Evolutionary conservation across 768 basidiomycete genomes (phyloP).

Genomic region (Candolleomyces efflorescens): DNA sequence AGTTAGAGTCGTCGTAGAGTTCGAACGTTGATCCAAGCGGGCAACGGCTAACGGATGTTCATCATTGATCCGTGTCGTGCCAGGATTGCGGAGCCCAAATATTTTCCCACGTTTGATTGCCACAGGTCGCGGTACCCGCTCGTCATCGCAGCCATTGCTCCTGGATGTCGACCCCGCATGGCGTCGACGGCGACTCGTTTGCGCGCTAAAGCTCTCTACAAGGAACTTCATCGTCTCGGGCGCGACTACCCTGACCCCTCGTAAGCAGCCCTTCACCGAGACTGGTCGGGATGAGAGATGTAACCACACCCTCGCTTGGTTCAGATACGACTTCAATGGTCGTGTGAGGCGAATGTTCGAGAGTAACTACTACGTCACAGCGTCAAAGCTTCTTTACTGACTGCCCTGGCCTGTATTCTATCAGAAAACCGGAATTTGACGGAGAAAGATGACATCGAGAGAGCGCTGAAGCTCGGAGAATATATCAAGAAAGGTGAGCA

Average conservation of each 20-base stretch:
- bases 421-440: slow-evolving; percentile 66
- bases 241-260: slow-evolving; percentile 79
- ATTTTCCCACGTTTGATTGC: too few species aligned
- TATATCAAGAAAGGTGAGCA: slow-evolving; percentile 80
- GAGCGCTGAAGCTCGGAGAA: slow-evolving; percentile 68
- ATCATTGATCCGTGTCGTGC: too few species aligned
- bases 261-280: slow-evolving; percentile 37
- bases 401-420: not conserved
- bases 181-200: slow-evolving; percentile 48
- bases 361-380: slow-evolving; percentile 40
- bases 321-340: slow-evolving; percentile 70
- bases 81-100: too few species aligned
- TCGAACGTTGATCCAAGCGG: too few species aligned
- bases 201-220: slow-evolving; percentile 72
- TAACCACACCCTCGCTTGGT: slow-evolving; percentile 3
- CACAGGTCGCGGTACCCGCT: too few species aligned
- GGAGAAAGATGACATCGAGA: slow-evolving; percentile 70
- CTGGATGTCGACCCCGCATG: slow-evolving; percentile 27
- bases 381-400: not conserved
- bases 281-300: not conserved
- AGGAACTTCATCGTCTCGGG: slow-evolving; percentile 76
- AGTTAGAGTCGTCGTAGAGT: too few species aligned
- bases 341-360: slow-evolving; percentile 70
- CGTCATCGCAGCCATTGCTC: too few species aligned
- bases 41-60: too few species aligned